Evolutionary conservation across 306 rosid genomes (phyloP).

Genomic region (Glycyrrhiza uralensis): DNA sequence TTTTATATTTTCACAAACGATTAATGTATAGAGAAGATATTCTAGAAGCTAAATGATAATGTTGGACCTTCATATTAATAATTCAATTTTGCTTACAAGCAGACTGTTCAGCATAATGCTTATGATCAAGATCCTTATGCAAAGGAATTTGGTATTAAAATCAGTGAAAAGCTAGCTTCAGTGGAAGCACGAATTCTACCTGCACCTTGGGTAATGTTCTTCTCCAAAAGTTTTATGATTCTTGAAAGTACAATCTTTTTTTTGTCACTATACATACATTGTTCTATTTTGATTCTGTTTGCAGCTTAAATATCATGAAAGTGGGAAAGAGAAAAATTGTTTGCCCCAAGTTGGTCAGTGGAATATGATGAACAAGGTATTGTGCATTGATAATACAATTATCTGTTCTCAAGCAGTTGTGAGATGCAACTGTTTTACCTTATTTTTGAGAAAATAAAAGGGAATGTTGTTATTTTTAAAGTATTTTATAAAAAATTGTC

Average conservation of each 20-base stretch:
- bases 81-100: conserved; percentile 18
- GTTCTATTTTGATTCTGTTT: not conserved
- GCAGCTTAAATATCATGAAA: conserved; percentile 95
- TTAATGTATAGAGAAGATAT: not conserved
- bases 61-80: not conserved
- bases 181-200: conserved; percentile 98
- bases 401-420: not conserved
- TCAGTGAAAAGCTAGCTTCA: conserved; percentile 84
- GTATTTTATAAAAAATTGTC: not conserved
- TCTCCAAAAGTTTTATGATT: not conserved
- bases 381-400: not conserved
- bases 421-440: not conserved
- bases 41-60: not conserved
- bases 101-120: conserved; percentile 86
- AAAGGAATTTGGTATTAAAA: conserved; percentile 86
- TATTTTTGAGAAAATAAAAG: not conserved
- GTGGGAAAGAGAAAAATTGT: conserved; percentile 94
- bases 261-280: not conserved
- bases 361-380: conserved; percentile 99
- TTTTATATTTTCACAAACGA: not conserved
- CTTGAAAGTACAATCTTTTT: not conserved
- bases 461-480: not conserved
- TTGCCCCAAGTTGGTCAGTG: conserved; percentile 99
- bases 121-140: conserved; percentile 92
- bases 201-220: conserved; percentile 88